phyloP scores from a whole-genome alignment of 139 green algal genomes.

The Raphidocelis subcapitata region DNA sequence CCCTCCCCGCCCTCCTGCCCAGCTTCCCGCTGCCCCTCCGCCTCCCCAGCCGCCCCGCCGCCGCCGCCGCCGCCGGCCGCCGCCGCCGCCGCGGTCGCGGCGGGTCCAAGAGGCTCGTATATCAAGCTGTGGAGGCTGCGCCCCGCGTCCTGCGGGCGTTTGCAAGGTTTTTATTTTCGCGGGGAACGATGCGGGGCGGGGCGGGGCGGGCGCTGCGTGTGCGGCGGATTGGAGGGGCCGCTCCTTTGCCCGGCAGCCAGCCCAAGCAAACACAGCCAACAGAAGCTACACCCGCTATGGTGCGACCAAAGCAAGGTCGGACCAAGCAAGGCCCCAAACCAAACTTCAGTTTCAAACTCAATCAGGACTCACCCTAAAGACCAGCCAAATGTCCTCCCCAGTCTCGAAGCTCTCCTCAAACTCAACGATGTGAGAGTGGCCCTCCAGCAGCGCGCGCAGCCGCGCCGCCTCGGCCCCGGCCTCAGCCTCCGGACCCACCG shows the following conservation, averaged over 20 bases:
- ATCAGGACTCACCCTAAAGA: constrained; percentile 38
- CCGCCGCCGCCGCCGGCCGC: neutral
- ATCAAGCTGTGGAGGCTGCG: constrained; percentile 69
- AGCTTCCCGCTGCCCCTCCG: neutral
- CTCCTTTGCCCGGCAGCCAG: too few species aligned
- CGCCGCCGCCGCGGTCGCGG: constrained; percentile 11
- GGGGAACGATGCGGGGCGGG: too few species aligned
- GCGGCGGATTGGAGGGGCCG: too few species aligned
- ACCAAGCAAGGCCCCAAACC: neutral
- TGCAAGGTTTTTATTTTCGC: too few species aligned
- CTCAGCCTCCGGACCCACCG: too few species aligned
- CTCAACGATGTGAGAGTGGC: constrained; percentile 17
- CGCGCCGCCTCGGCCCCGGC: too few species aligned
- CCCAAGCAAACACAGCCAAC: too few species aligned
- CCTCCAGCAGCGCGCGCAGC: neutral
- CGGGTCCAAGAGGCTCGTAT: constrained; percentile 41
- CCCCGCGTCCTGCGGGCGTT: constrained; percentile 54
- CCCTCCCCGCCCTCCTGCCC: too few species aligned
- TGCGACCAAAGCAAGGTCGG: neutral
- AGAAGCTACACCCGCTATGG: neutral
- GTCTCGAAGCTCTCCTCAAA: constrained; percentile 21
- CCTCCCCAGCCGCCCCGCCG: neutral
- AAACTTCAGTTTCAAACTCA: too few species aligned
- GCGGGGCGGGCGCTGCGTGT: too few species aligned
- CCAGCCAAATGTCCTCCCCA: constrained; percentile 56